Evolutionary conservation across 345 rosid species (phyloP).

Genomic region (Crucihimalaya himalaica): DNA sequence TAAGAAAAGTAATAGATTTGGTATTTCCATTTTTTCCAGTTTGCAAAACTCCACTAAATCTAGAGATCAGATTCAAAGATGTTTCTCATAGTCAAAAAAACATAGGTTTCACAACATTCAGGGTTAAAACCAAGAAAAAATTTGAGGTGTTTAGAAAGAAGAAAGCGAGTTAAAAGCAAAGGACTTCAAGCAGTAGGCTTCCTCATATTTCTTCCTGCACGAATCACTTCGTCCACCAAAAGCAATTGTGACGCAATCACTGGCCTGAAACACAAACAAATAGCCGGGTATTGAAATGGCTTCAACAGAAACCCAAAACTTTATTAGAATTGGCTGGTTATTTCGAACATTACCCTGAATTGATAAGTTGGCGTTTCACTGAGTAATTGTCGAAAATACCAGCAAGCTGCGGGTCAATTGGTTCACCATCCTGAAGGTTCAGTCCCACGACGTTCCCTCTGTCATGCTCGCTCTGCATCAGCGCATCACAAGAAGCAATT

Average conservation of each 20-base stretch:
- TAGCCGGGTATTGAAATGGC: neutral
- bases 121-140: neutral
- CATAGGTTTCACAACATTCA: conserved; percentile 15
- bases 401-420: conserved; percentile 88
- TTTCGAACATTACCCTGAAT: conserved; percentile 72
- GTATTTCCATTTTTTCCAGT: neutral
- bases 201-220: conserved; percentile 99
- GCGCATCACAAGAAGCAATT: conserved; percentile 1
- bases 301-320: neutral
- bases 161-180: conserved; percentile 1
- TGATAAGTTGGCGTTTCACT: conserved; percentile 92
- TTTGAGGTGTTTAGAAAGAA: neutral
- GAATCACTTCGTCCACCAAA: conserved; percentile 97
- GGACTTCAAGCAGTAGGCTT: conserved; percentile 60
- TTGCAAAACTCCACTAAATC: neutral
- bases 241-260: conserved; percentile 94
- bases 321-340: neutral
- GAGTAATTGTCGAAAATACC: conserved; percentile 97
- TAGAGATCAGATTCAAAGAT: conserved; percentile 8
- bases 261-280: conserved; percentile 59
- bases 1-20: conserved; percentile 14
- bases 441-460: conserved; percentile 82
- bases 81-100: neutral
- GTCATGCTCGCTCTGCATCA: conserved; percentile 88
- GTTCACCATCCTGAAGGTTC: conserved; percentile 79